These are phyloP conservation scores for Martensiomyces pterosporus DNA, from an alignment of 192 early-diverging fungal genomes.

Conservation along the genomic window DNA sequence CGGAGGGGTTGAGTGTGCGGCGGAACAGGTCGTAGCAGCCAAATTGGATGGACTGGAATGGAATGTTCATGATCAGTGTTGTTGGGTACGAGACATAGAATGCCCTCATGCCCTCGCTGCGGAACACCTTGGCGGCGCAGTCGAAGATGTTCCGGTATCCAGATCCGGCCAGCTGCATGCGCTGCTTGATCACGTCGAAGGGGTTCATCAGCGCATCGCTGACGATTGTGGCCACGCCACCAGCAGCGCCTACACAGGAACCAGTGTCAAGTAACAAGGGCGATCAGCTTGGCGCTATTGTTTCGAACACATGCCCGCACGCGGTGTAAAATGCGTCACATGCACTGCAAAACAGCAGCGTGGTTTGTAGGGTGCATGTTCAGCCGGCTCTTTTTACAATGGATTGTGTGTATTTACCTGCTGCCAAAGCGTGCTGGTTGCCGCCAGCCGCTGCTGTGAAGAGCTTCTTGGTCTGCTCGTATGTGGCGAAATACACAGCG, in stretches of 20 bases:
- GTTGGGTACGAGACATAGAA: constrained; percentile 95
- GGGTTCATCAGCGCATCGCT: constrained; percentile 94
- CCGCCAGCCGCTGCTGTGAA: constrained; percentile 55
- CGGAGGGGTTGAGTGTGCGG: constrained; percentile 73
- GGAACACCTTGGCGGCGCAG: constrained; percentile 65
- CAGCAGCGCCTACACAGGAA: constrained; percentile 63
- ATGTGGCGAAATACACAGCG: constrained; percentile 92
- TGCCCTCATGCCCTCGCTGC: constrained; percentile 73
- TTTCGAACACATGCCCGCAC: no score
- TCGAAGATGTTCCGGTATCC: constrained; percentile 65
- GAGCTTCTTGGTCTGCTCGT: constrained; percentile 83
- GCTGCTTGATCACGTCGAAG: constrained; percentile 97
- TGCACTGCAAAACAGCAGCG: constrained; percentile 2
- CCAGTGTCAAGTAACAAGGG: no score
- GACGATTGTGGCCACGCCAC: constrained; percentile 81
- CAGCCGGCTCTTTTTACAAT: constrained; percentile 1
- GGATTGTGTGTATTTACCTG: constrained; percentile 41
- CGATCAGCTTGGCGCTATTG: no score
- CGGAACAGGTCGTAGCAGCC: constrained; percentile 87
- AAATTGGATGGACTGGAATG: constrained; percentile 94
- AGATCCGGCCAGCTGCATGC: constrained; percentile 85
- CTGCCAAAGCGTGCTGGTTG: constrained; percentile 55
- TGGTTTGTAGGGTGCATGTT: neutral
- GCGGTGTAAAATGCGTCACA: no score
- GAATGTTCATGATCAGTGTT: constrained; percentile 89